Base-by-base conservation (phyloP, 768 basidiomycete species). In the Lepiota brunneoincarnata region DNA sequence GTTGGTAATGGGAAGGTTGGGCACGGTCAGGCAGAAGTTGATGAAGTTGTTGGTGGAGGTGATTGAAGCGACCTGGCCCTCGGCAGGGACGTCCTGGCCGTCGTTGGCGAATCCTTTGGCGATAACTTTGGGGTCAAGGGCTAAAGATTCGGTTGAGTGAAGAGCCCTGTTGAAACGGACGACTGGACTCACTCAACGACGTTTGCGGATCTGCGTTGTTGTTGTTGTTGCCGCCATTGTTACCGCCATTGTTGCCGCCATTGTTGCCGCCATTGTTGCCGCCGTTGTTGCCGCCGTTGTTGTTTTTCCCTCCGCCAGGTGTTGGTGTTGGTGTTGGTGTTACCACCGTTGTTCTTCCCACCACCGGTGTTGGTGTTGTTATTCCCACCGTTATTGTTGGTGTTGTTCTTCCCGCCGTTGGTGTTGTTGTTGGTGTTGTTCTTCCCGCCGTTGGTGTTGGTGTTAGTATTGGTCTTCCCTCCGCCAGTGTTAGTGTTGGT, bases 31-130 rank as follows among this genome's bases (percentile, higher is more conserved):
- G 61, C 77, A 81, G 63, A 76, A 80, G 74, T 84, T 84, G 75
- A 81, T 80, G 69, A 80, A 88, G 76, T 88, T 86, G 74, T 86
- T 84, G 37, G 60, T 64, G 34, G 80, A 81, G 3, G 81, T 83
- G 26, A 75, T 46, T 10, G 80, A 80, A 1, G 75, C 63, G 31
- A 75, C 76, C 63, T 83, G 80, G 23, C 80, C 82, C 4, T 64
- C 63, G 5, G 65, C 60, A 4, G 74, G 74, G 6, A 64, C 63
- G 17, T 67, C 67, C 61, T 77, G 75, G 7, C 81, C 81, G 49
- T 81, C 65, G 36, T 73, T 69, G 18, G 65, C 66, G 59, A 79
- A 79, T 5, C 72, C 74, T 3, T 47, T 58, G 26, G 68, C 66
- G 56, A 81, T 67, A 23, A 80, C 73, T 7, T 53, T 49, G 17